These are phyloP conservation scores for Zygosaccharomyces rouxii DNA, from an alignment of 805 yeast species.

Conservation along the genomic window DNA sequence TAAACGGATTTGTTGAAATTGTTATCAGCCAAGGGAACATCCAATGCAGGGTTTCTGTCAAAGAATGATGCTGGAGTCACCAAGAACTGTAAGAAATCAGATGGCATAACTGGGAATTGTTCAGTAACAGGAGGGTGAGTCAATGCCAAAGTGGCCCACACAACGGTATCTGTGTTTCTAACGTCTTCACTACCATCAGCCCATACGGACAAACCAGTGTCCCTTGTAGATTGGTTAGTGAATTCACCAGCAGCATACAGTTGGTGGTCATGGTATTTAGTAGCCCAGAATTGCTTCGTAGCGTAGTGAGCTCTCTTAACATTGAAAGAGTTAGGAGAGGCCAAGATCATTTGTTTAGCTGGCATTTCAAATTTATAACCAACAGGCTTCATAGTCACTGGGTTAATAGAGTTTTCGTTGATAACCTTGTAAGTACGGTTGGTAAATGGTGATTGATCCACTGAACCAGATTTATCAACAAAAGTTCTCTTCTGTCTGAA, in stretches of 20 bases:
- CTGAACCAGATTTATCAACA: conserved; percentile 65
- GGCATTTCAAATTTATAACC: conserved; percentile 73
- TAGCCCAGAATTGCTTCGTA: conserved; percentile 77
- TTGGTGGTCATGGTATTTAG: conserved; percentile 69
- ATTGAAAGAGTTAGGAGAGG: conserved; percentile 58
- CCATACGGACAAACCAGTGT: conserved; percentile 69
- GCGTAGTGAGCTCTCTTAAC: conserved; percentile 69
- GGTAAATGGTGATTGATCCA: conserved; percentile 73
- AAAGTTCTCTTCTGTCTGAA: conserved; percentile 57
- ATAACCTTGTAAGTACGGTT: conserved; percentile 70
- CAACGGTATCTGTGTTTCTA: conserved; percentile 70
- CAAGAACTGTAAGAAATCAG: conserved; percentile 65
- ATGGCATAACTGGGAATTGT: conserved; percentile 90
- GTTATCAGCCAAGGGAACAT: conserved; percentile 68
- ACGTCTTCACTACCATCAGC: conserved; percentile 63
- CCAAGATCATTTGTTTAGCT: conserved; percentile 71
- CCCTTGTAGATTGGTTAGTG: conserved; percentile 71
- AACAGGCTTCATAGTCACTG: conserved; percentile 64
- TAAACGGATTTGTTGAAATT: conserved; percentile 59
- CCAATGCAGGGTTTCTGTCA: conserved; percentile 72
- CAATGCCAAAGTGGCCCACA: conserved; percentile 78
- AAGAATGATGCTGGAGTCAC: conserved; percentile 72
- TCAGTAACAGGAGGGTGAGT: conserved; percentile 80
- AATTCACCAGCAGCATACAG: conserved; percentile 80
- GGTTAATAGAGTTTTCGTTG: conserved; percentile 68